Base-by-base conservation (phyloP, 2,329 filamentous ascomycete species). In the Colletotrichum siamense region DNA sequence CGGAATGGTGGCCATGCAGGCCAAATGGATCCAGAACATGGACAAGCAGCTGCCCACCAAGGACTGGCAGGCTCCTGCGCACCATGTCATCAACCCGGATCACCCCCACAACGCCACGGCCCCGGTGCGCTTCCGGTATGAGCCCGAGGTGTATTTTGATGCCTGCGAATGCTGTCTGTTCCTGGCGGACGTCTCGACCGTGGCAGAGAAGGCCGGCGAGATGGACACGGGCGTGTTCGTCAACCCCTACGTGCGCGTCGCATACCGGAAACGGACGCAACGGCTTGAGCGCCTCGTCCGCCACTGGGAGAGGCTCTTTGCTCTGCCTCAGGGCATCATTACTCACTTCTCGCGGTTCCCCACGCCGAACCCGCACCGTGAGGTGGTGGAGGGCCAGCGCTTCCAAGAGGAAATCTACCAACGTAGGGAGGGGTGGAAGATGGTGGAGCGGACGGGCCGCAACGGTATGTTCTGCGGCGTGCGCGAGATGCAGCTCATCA, bases 181-280 rank as follows among this genome's bases (percentile, higher is more conserved):
- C 69, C 84, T 88, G 59, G 88, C 88, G 12, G 88, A 90, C 80
- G 85, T 89, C n/a, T 79, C 84, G 4, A 81, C 81, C 62, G 83
- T 80, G 4, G 85, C 85, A n/a, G 84, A 81, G 15, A 81, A 80
- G 69, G 83, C 73, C 3, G 64, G 70, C 18, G 73, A 76, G 73
- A 61, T 44, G 12, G 73, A 76, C 24, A 76, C 32, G 81, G 92
- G 91, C 3, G 92, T 95, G 68, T 95, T 91, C 81, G 91, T 95
- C 87, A 96, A 96, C 81, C 94, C 94, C 0, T 95, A 91, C 80
- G 90, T 96, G 59, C 91, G 94, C 22, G 93, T 95, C 6, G 92
- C 94, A 2, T 95, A 96, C 82, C 89, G 91, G 18, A 73, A 73
- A 44, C 32, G 70, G 34, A 76, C 75, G 24, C 75, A 75, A 10